Percentiles rank a stretch among this genome's conserved stretches.
These are phyloP conservation scores for Amesomyces nigricolor DNA, from an alignment of 2,329 filamentous ascomycete species.

Conservation along the genomic window DNA sequence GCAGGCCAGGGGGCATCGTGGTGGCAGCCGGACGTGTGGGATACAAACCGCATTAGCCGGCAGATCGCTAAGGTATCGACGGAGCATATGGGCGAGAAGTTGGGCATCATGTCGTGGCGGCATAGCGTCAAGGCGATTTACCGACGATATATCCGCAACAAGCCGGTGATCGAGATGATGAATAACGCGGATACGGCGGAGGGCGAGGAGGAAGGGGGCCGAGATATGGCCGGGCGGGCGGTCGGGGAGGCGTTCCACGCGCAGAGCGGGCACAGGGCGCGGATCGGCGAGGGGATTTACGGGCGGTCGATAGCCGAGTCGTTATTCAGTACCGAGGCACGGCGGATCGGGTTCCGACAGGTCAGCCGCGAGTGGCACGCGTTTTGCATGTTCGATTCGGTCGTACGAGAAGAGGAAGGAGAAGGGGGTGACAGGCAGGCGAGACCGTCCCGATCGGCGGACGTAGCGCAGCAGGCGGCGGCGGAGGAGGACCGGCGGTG, in stretches of 20 bases:
- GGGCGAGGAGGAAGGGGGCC: too few relatives aligned
- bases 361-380: slow-evolving; percentile 18
- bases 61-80: slow-evolving; percentile 7
- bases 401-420: not conserved
- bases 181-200: too few relatives aligned
- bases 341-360: slow-evolving; percentile 13
- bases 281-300: slow-evolving; percentile 17
- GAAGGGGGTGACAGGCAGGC: not conserved
- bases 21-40: slow-evolving; percentile 7
- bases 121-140: slow-evolving; percentile 9
- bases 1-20: not conserved
- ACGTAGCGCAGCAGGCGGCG: not conserved
- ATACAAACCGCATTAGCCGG: slow-evolving; percentile 7
- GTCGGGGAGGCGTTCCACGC: too few relatives aligned
- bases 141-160: slow-evolving; percentile 10
- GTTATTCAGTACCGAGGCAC: slow-evolving; percentile 1
- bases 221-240: too few relatives aligned
- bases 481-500: slow-evolving; percentile 2
- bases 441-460: not conserved
- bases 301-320: slow-evolving; percentile 7
- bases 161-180: not conserved
- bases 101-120: slow-evolving; percentile 9
- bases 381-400: slow-evolving; percentile 16
- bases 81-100: slow-evolving; percentile 7
- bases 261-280: slow-evolving; percentile 5